phyloP scores from a whole-genome alignment of 805 yeast species.

The Suhomyces pyralidae region DNA sequence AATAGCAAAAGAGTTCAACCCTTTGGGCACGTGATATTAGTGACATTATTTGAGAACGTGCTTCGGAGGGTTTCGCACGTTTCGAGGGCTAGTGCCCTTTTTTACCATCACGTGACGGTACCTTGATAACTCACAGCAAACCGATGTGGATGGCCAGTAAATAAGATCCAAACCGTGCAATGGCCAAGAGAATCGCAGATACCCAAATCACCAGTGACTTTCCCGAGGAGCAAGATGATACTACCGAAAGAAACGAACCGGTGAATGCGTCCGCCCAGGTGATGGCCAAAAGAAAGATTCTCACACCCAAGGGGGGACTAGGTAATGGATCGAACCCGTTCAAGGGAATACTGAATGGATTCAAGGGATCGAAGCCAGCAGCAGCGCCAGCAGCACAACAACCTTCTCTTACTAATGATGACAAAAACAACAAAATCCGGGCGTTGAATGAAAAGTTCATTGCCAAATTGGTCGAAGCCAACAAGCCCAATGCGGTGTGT shows the following conservation, averaged over 20 bases:
- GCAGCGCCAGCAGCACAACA: not conserved
- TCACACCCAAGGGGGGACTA: slow-evolving; percentile 45
- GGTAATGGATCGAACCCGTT: not conserved
- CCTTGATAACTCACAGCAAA: slow-evolving; percentile 5
- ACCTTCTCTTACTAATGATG: no score
- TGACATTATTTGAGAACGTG: not conserved
- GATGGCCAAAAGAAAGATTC: slow-evolving; percentile 67
- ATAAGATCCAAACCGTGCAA: slow-evolving; percentile 13
- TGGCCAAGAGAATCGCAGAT: slow-evolving; percentile 70
- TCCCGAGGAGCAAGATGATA: slow-evolving; percentile 33
- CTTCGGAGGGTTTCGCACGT: not conserved
- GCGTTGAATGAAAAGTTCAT: slow-evolving; percentile 66
- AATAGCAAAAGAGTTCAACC: no score
- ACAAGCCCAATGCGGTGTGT: slow-evolving; percentile 46
- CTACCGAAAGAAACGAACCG: slow-evolving; percentile 26
- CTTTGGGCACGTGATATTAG: not conserved
- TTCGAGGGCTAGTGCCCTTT: slow-evolving; percentile 11
- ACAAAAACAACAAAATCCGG: slow-evolving; percentile 48
- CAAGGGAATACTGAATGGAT: not conserved
- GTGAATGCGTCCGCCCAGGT: slow-evolving; percentile 56
- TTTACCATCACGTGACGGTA: not conserved
- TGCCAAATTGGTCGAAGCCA: slow-evolving; percentile 43
- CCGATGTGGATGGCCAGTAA: not conserved
- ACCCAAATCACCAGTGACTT: slow-evolving; percentile 59
- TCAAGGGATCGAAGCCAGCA: not conserved